phyloP scores from a whole-genome alignment of 495 filamentous ascomycete genomes.

The Penicillium turbatum region DNA sequence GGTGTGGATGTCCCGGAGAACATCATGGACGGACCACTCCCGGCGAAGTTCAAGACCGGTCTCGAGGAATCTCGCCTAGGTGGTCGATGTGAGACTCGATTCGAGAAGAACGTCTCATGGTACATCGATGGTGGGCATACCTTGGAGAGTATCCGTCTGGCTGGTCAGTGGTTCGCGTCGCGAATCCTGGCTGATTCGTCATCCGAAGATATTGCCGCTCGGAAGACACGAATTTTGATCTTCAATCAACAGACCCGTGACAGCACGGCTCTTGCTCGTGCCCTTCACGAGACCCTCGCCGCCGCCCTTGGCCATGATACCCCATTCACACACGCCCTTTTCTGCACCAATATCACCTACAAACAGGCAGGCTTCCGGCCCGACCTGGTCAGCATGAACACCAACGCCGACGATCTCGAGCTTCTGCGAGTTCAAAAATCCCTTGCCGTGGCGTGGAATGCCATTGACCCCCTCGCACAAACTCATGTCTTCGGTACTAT shows the following conservation, averaged over 20 bases:
- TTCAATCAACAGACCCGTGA: slow-evolving; percentile 95
- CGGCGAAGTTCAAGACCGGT: slow-evolving; percentile 65
- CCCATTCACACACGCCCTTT: slow-evolving; percentile 76
- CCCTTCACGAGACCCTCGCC: slow-evolving; percentile 63
- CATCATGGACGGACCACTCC: slow-evolving; percentile 48
- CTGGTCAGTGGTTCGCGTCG: slow-evolving; percentile 74
- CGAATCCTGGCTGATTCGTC: slow-evolving; percentile 47
- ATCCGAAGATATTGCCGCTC: slow-evolving; percentile 35
- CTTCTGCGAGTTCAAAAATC: slow-evolving; percentile 67
- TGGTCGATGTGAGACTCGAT: slow-evolving; percentile 77
- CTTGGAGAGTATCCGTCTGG: slow-evolving; percentile 75
- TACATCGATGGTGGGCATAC: slow-evolving; percentile 93
- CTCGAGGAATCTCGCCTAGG: slow-evolving; percentile 71
- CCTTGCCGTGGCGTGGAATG: slow-evolving; percentile 68
- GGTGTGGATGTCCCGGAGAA: slow-evolving; percentile 44
- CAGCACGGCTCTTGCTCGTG: slow-evolving; percentile 59
- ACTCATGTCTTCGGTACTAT: slow-evolving; percentile 70
- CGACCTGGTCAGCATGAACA: slow-evolving; percentile 75
- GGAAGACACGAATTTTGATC: slow-evolving; percentile 62
- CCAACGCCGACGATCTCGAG: slow-evolving; percentile 61
- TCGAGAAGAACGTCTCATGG: slow-evolving; percentile 68
- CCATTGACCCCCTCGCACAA: slow-evolving; percentile 56
- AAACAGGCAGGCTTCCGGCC: slow-evolving; percentile 61
- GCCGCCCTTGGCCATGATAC: slow-evolving; percentile 47
- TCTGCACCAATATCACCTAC: slow-evolving; percentile 86